Evolutionary conservation across 306 rosid species (phyloP).

Genomic region (Sicyos baderoa): DNA sequence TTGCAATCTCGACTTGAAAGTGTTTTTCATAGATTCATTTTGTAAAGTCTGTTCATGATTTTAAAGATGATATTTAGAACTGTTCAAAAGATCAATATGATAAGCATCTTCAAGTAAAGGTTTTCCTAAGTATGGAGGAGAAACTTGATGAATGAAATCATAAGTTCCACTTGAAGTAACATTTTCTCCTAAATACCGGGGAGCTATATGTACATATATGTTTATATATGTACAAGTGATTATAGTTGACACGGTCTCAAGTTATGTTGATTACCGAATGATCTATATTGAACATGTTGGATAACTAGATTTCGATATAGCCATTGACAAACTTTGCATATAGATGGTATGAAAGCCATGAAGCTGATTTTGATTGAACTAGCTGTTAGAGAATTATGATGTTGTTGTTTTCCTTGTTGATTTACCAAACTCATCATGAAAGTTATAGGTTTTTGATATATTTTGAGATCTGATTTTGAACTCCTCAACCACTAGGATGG

Average conservation of each 20-base stretch:
- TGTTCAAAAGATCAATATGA: background rate
- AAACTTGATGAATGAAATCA: constrained; percentile 1
- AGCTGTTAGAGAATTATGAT: background rate
- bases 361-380: constrained; percentile 4
- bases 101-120: background rate
- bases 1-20: background rate
- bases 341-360: background rate
- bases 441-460: constrained; percentile 24
- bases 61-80: background rate
- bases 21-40: background rate
- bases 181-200: too few relatives aligned
- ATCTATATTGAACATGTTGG: background rate
- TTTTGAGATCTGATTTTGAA: constrained; percentile 17
- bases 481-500: constrained; percentile 56
- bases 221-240: background rate
- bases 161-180: background rate
- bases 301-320: background rate
- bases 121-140: background rate
- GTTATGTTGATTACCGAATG: background rate
- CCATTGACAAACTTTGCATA: background rate
- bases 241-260: background rate
- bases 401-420: background rate
- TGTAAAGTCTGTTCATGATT: background rate
- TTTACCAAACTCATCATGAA: background rate
- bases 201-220: too few relatives aligned